A percentile compares a stretch with the other conserved stretches of the same genome.
phyloP scores from a whole-genome alignment of 257 asterid genomes.

The Sherardia arvensis region DNA sequence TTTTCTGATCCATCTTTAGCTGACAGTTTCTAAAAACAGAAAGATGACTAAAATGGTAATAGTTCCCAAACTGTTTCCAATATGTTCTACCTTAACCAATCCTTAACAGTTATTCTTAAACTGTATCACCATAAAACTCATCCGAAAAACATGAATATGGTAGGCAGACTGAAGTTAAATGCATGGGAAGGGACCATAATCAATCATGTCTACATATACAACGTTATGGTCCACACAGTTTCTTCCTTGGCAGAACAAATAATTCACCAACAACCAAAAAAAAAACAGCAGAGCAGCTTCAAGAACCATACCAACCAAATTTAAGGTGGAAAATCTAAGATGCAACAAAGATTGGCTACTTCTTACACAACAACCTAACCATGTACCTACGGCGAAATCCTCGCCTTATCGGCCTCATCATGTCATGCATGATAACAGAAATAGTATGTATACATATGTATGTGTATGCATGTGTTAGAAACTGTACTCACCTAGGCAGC shows the following conservation, averaged over 20 bases:
- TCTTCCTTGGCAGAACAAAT: constrained; percentile 2
- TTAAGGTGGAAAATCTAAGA: not conserved
- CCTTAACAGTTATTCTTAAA: no score
- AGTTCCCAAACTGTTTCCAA: not conserved
- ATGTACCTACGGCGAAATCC: not conserved
- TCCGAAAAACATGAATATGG: not conserved
- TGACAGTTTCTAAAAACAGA: not conserved
- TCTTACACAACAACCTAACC: not conserved
- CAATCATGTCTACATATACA: not conserved
- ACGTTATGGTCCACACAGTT: not conserved
- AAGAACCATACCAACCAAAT: constrained; percentile 5
- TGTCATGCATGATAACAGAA: not conserved
- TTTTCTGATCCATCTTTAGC: constrained; percentile 64
- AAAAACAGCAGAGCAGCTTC: not conserved
- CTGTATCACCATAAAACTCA: not conserved
- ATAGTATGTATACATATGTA: no score
- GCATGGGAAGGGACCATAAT: not conserved
- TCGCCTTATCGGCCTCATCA: not conserved
- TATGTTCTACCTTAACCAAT: not conserved
- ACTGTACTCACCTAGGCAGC: constrained; percentile 8
- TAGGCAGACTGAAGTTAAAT: not conserved
- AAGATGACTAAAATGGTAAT: not conserved
- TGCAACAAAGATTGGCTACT: not conserved
- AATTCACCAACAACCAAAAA: constrained; percentile 9
- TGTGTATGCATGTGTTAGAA: not conserved